A percentile compares a stretch with the other conserved stretches of the same genome.
Evolutionary conservation across 1,139 yeast species (phyloP).

Genomic region (Groenewaldozyma sp.): DNA sequence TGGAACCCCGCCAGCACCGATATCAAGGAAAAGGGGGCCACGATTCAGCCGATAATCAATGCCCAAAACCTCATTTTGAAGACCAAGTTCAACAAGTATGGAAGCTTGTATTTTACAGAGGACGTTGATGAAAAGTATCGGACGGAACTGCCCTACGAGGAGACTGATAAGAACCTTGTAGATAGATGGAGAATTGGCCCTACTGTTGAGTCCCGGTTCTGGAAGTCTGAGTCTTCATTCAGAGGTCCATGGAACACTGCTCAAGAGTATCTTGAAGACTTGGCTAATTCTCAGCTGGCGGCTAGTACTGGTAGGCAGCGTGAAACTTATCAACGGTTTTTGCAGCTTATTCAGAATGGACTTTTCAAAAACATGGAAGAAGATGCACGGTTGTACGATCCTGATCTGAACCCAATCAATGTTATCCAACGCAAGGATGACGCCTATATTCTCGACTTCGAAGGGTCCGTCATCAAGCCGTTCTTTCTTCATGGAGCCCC

Average conservation of each 20-base stretch:
- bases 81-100: slow-evolving; percentile 56
- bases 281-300: slow-evolving; percentile 62
- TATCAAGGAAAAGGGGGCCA: slow-evolving; percentile 33
- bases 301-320: slow-evolving; percentile 36
- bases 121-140: slow-evolving; percentile 43
- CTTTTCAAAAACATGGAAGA: slow-evolving; percentile 29
- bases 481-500: slow-evolving; percentile 72
- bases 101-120: slow-evolving; percentile 68
- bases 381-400: slow-evolving; percentile 47
- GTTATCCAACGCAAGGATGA: slow-evolving; percentile 37
- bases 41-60: slow-evolving; percentile 32
- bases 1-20: slow-evolving; percentile 77
- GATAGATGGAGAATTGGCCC: slow-evolving; percentile 89
- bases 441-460: slow-evolving; percentile 64
- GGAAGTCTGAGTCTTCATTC: slow-evolving; percentile 47
- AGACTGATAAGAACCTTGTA: slow-evolving; percentile 42
- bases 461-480: slow-evolving; percentile 71
- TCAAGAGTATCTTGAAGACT: slow-evolving; percentile 48
- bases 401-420: slow-evolving; percentile 89
- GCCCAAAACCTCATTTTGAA: slow-evolving; percentile 24
- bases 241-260: slow-evolving; percentile 71
- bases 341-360: slow-evolving; percentile 45
- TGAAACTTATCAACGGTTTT: slow-evolving; percentile 50
- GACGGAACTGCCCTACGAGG: slow-evolving; percentile 50
- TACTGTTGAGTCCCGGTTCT: slow-evolving; percentile 68